These are phyloP conservation scores for Xerocomus spinulosus DNA, from an alignment of 768 basidiomycete genomes.

Conservation along the genomic window DNA sequence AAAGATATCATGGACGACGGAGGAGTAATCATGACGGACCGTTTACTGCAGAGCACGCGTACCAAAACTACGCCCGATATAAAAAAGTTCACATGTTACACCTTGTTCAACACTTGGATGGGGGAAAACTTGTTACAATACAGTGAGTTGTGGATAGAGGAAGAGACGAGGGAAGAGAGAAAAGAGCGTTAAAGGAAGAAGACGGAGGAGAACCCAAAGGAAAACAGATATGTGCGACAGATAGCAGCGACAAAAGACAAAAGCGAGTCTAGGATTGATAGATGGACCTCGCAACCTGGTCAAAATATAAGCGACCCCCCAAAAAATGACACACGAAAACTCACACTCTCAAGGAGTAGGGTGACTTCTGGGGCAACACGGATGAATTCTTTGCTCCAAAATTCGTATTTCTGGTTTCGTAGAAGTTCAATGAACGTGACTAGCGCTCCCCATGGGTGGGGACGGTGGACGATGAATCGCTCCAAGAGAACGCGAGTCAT, in stretches of 20 bases:
- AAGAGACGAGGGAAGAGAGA: constrained; percentile 17
- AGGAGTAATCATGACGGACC: constrained; percentile 12
- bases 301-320: constrained; percentile 3
- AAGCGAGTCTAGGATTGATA: constrained; percentile 65
- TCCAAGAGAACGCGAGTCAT: constrained; percentile 89
- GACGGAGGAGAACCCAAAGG: constrained; percentile 49
- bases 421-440: constrained; percentile 93
- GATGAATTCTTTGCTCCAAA: constrained; percentile 86
- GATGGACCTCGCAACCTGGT: constrained; percentile 71
- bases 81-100: constrained; percentile 45
- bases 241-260: constrained; percentile 66
- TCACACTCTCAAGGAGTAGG: constrained; percentile 76
- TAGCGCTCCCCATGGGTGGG: constrained; percentile 94
- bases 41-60: constrained; percentile 13
- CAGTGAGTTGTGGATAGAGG: constrained; percentile 56
- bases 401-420: constrained; percentile 84
- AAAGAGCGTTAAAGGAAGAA: constrained; percentile 4
- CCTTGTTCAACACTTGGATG: constrained; percentile 57
- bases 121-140: constrained; percentile 69
- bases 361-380: constrained; percentile 84
- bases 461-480: constrained; percentile 88
- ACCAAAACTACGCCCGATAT: constrained; percentile 23
- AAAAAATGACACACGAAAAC: constrained; percentile 25
- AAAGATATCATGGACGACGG: constrained; percentile 8
- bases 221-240: constrained; percentile 73